A percentile compares a stretch with the other conserved stretches of the same genome.
These are phyloP conservation scores for Myriangium duriaei DNA, from an alignment of 2,329 filamentous ascomycete species.

Conservation along the genomic window DNA sequence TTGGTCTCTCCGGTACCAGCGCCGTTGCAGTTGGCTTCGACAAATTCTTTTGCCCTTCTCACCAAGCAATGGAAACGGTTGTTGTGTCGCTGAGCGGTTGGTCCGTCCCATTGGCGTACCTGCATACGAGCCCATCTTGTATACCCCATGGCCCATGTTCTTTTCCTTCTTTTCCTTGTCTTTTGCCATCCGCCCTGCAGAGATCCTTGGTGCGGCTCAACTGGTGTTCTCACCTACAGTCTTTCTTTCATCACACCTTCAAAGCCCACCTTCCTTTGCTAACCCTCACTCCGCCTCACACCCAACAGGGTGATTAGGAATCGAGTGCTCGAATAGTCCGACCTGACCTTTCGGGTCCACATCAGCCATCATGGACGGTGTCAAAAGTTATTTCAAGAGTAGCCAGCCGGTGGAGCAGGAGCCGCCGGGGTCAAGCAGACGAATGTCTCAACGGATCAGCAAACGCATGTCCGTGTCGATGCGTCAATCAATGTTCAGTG, in stretches of 20 bases:
- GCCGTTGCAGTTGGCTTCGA: background rate
- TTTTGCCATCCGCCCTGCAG: slow-evolving; percentile 2
- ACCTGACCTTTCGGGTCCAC: background rate
- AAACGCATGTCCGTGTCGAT: slow-evolving; percentile 9
- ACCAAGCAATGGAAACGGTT: slow-evolving; percentile 8
- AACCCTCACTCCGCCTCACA: background rate
- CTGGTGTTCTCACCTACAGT: slow-evolving; percentile 10
- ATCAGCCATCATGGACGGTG: slow-evolving; percentile 39
- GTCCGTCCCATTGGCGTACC: slow-evolving; percentile 7
- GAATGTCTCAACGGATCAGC: background rate
- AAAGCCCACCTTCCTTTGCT: slow-evolving; percentile 3
- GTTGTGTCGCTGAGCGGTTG: slow-evolving; percentile 8
- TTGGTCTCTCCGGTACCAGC: background rate
- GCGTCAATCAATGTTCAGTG: background rate
- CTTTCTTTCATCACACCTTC: slow-evolving; percentile 7
- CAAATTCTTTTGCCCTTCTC: background rate
- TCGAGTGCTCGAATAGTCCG: background rate
- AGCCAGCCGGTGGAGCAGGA: slow-evolving; percentile 26
- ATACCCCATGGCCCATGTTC: slow-evolving; percentile 1
- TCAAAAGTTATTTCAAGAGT: slow-evolving; percentile 51
- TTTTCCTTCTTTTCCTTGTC: slow-evolving; percentile 1
- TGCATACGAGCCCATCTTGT: slow-evolving; percentile 2
- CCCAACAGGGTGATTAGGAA: background rate
- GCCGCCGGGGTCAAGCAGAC: slow-evolving; percentile 2
- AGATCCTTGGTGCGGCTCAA: background rate